A percentile compares a stretch with the other conserved stretches of the same genome.
Evolutionary conservation across 495 filamentous ascomycete genomes (phyloP).

Genomic region (Entonaema liquescens): DNA sequence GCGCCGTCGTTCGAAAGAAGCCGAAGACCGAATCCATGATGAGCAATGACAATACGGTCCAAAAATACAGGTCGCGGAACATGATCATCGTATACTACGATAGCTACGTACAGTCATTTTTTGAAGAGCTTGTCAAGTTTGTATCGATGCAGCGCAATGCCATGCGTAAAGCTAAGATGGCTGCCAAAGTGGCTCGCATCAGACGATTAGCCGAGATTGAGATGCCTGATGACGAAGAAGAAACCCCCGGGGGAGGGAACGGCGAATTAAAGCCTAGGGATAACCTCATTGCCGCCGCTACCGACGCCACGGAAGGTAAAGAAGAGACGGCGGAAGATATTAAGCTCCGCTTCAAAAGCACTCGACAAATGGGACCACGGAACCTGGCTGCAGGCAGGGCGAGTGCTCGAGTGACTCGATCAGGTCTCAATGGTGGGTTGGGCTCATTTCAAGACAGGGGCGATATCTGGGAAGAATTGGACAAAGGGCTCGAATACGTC

Average conservation of each 20-base stretch:
- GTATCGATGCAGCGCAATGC: conserved; percentile 83
- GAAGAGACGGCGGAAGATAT: conserved; percentile 33
- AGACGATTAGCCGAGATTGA: conserved; percentile 61
- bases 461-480: conserved; percentile 75
- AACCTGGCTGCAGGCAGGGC: conserved; percentile 12
- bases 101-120: conserved; percentile 79
- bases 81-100: conserved; percentile 93
- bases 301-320: conserved; percentile 7
- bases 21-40: conserved; percentile 68
- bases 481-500: conserved; percentile 78
- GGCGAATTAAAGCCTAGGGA: conserved; percentile 42
- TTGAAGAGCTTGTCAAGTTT: conserved; percentile 81
- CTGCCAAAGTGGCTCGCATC: conserved; percentile 67
- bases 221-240: conserved; percentile 56
- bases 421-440: conserved; percentile 35
- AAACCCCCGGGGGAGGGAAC: conserved; percentile 16
- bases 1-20: conserved; percentile 59
- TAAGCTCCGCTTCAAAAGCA: conserved; percentile 45
- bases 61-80: conserved; percentile 72
- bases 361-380: conserved; percentile 43
- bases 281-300: conserved; percentile 23
- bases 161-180: conserved; percentile 81
- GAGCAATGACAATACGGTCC: conserved; percentile 58
- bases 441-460: conserved; percentile 45
- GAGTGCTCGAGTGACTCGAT: conserved; percentile 32